phyloP scores from a whole-genome alignment of 768 basidiomycete species.

The Mycena belliarum region DNA sequence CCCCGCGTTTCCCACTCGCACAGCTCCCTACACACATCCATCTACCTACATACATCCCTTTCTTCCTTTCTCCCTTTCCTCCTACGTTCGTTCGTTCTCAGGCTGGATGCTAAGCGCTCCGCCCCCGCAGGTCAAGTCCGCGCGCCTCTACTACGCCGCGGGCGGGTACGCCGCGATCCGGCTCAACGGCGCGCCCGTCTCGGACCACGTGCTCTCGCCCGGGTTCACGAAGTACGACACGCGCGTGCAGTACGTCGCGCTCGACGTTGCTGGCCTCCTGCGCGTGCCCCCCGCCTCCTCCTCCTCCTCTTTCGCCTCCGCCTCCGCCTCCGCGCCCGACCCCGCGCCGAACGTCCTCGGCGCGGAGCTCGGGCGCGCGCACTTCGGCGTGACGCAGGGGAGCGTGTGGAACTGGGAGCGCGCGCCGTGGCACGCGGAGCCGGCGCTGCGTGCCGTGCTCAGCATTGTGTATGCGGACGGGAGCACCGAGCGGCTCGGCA shows the following conservation, averaged over 20 bases:
- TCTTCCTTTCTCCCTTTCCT: too few species aligned
- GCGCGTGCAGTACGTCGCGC: slow-evolving; percentile 28
- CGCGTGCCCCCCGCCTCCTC: too few species aligned
- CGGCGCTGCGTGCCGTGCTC: slow-evolving; percentile 26
- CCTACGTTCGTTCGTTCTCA: too few species aligned
- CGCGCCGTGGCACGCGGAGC: slow-evolving; percentile 34
- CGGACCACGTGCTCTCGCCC: slow-evolving; percentile 29
- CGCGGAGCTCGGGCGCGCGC: slow-evolving; percentile 29
- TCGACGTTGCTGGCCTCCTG: too few species aligned
- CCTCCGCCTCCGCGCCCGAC: too few species aligned
- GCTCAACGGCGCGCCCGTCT: slow-evolving; percentile 29
- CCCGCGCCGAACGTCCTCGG: slow-evolving; percentile 25
- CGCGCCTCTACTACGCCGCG: slow-evolving; percentile 30
- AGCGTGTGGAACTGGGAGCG: slow-evolving; percentile 33
- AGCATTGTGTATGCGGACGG: slow-evolving; percentile 31
- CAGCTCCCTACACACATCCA: too few species aligned
- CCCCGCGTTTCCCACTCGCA: too few species aligned
- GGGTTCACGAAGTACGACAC: slow-evolving; percentile 34
- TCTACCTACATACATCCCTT: too few species aligned
- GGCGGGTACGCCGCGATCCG: slow-evolving; percentile 32
- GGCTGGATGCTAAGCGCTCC: neutral
- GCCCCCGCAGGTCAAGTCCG: slow-evolving; percentile 22
- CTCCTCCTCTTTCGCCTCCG: too few species aligned
- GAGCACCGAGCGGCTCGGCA: slow-evolving; percentile 19
- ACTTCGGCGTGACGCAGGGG: slow-evolving; percentile 32